Evolutionary conservation across 345 rosid genomes (phyloP).

Genomic region (Kandelia obovata): DNA sequence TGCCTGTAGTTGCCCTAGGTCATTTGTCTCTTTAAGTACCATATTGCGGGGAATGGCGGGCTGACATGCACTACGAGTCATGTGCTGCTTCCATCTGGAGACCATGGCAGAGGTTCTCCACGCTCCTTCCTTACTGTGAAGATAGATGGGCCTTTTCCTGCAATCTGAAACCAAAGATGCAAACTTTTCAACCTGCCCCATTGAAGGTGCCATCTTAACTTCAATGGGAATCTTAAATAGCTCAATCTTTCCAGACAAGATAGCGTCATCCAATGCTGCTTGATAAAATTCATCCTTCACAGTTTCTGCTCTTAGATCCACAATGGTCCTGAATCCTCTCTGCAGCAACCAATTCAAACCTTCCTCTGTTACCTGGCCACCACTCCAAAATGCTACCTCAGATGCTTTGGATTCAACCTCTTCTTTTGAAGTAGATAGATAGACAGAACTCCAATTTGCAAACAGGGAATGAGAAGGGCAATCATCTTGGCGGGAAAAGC

Average conservation of each 20-base stretch:
- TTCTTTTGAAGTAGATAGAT: slow-evolving; percentile 54
- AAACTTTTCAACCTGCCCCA: slow-evolving; percentile 90
- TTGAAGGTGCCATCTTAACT: slow-evolving; percentile 72
- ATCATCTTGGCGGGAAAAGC: slow-evolving; percentile 67
- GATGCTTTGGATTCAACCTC: slow-evolving; percentile 40
- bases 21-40: slow-evolving; percentile 17
- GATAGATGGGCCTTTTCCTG: slow-evolving; percentile 75
- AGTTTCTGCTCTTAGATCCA: slow-evolving; percentile 78
- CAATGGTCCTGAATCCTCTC: slow-evolving; percentile 72
- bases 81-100: slow-evolving; percentile 92
- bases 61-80: slow-evolving; percentile 48
- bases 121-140: slow-evolving; percentile 90
- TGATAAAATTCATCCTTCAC: slow-evolving; percentile 78
- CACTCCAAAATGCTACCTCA: slow-evolving; percentile 83
- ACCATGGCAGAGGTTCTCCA: slow-evolving; percentile 90
- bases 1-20: slow-evolving; percentile 18
- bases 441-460: slow-evolving; percentile 82
- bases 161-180: slow-evolving; percentile 70
- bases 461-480: slow-evolving; percentile 67
- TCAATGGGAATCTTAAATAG: slow-evolving; percentile 74
- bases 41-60: slow-evolving; percentile 16
- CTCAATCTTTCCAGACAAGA: slow-evolving; percentile 54
- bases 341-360: slow-evolving; percentile 80
- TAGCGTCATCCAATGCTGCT: slow-evolving; percentile 60
- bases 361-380: slow-evolving; percentile 90